phyloP scores from a whole-genome alignment of 306 rosid species.

The Castanospermum australe region DNA sequence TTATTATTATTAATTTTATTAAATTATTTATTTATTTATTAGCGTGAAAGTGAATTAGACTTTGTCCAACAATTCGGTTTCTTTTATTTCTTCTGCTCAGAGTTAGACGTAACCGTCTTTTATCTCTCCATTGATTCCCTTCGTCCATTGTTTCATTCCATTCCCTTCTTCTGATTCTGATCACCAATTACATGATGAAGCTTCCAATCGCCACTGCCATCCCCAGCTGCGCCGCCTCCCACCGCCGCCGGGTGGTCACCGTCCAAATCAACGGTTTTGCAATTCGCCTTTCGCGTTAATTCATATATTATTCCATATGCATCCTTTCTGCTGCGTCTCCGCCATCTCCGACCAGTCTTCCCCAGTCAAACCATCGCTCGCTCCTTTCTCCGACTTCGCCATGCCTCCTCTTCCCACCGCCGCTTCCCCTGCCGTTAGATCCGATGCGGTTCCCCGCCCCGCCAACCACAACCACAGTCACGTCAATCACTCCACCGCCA shows the following conservation, averaged over 20 bases:
- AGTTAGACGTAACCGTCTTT: slow-evolving; percentile 42
- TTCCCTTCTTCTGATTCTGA: background rate
- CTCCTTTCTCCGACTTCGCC: slow-evolving; percentile 31
- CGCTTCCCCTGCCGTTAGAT: slow-evolving; percentile 37
- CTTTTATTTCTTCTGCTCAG: background rate
- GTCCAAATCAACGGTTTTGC: background rate
- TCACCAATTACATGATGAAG: slow-evolving; percentile 28
- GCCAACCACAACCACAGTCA: background rate
- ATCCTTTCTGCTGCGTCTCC: slow-evolving; percentile 75
- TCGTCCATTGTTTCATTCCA: no score
- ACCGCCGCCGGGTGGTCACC: slow-evolving; percentile 4
- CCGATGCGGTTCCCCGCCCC: slow-evolving; percentile 43
- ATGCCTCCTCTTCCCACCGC: slow-evolving; percentile 49
- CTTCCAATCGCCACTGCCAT: background rate
- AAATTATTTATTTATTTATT: no score
- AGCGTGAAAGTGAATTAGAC: no score
- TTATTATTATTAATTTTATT: no score
- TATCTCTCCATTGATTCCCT: no score
- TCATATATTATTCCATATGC: slow-evolving; percentile 39
- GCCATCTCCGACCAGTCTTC: slow-evolving; percentile 63
- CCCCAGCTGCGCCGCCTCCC: slow-evolving; percentile 9
- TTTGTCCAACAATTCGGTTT: no score
- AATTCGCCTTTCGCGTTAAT: background rate
- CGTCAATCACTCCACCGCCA: background rate
- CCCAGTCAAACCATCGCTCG: slow-evolving; percentile 39